phyloP scores from a whole-genome alignment of 345 rosid species.

The Turnera subulata region DNA sequence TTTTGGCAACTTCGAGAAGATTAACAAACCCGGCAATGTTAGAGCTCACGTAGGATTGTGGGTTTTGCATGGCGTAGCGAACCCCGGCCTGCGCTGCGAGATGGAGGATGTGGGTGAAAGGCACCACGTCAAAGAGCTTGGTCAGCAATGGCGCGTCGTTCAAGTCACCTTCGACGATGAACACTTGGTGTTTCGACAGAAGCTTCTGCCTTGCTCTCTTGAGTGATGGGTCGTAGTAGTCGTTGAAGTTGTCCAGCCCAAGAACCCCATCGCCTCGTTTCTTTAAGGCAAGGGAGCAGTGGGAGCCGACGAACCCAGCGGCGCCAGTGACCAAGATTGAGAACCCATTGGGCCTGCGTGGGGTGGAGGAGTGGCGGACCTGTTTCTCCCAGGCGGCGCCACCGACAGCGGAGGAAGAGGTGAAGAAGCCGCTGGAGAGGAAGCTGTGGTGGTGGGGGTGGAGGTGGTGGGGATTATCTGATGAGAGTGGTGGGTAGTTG shows the following conservation, averaged over 20 bases:
- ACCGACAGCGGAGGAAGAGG: slow-evolving; percentile 10
- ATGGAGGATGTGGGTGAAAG: slow-evolving; percentile 25
- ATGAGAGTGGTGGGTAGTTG: slow-evolving; percentile 79
- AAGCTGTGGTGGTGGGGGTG: slow-evolving; percentile 35
- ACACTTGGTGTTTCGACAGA: slow-evolving; percentile 11
- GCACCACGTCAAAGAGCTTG: slow-evolving; percentile 21
- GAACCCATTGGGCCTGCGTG: slow-evolving; percentile 13
- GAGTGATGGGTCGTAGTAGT: slow-evolving; percentile 18
- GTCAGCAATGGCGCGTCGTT: slow-evolving; percentile 15
- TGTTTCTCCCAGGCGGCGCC: slow-evolving; percentile 25
- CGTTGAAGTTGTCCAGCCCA: slow-evolving; percentile 23
- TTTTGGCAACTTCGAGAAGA: slow-evolving; percentile 18
- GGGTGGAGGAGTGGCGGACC: slow-evolving; percentile 26
- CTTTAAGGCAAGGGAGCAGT: slow-evolving; percentile 22
- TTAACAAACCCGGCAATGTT: slow-evolving; percentile 24
- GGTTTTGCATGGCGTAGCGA: slow-evolving; percentile 26
- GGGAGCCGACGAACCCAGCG: slow-evolving; percentile 23
- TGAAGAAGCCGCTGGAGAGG: slow-evolving; percentile 16
- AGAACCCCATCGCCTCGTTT: slow-evolving; percentile 30
- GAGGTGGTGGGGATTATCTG: slow-evolving; percentile 29
- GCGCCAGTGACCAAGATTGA: slow-evolving; percentile 21
- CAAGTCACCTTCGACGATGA: slow-evolving; percentile 22
- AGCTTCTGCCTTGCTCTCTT: slow-evolving; percentile 18
- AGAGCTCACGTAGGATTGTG: slow-evolving; percentile 20
- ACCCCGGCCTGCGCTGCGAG: slow-evolving; percentile 27